Evolutionary conservation across 257 asterid genomes (phyloP).

Genomic region (Nicotiana noctiflora): DNA sequence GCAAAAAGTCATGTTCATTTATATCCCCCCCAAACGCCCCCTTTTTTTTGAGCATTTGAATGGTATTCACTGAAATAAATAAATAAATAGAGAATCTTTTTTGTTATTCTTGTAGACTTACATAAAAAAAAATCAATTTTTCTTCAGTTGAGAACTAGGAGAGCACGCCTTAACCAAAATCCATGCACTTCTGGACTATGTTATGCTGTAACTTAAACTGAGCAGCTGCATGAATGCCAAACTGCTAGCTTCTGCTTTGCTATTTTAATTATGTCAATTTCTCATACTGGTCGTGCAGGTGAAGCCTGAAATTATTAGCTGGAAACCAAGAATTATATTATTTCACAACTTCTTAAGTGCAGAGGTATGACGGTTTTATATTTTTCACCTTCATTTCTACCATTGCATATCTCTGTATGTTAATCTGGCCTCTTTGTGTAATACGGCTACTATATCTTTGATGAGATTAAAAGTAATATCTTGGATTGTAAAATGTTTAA

Average conservation of each 20-base stretch:
- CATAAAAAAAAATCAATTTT: background rate
- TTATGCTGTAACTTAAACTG: constrained; percentile 3
- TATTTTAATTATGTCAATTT: background rate
- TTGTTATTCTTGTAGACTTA: background rate
- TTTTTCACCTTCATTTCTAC: background rate
- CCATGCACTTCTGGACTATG: background rate
- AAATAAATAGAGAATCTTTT: background rate
- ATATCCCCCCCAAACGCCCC: background rate
- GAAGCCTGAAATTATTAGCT: constrained; percentile 73
- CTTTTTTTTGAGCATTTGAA: background rate
- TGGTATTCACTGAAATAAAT: background rate
- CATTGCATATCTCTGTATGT: background rate
- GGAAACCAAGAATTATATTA: constrained; percentile 66
- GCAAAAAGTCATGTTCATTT: background rate
- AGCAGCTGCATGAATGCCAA: background rate
- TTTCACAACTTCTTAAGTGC: constrained; percentile 69
- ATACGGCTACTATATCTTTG: background rate
- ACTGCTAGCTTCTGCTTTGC: background rate
- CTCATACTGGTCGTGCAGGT: constrained; percentile 39
- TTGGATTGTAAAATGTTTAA: background rate
- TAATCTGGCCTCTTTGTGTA: background rate
- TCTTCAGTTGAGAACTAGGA: background rate
- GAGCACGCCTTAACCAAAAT: background rate
- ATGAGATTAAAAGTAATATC: background rate
- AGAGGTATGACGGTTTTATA: constrained; percentile 43